phyloP scores from a whole-genome alignment of 23 red algal genomes.

The Gracilaria gracilis region DNA sequence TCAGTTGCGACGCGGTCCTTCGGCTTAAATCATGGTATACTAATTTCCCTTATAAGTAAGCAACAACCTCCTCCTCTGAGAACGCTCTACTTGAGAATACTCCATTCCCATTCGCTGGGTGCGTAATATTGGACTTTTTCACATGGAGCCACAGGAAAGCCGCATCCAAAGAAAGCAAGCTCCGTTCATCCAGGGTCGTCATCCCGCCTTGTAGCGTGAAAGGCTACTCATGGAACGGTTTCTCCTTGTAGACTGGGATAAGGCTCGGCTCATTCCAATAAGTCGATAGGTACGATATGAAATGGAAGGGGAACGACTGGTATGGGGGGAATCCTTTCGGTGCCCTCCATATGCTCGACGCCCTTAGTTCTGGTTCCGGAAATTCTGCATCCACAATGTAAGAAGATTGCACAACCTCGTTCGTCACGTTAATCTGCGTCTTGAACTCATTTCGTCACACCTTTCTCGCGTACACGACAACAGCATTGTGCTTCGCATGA shows the following conservation, averaged over 20 bases:
- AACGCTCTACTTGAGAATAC: neutral
- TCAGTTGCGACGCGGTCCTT: no score
- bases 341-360: neutral
- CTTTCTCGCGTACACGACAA: no score
- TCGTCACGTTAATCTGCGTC: no score
- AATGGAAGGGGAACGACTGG: neutral
- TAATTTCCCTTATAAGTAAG: no score
- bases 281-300: neutral
- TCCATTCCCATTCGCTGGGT: neutral
- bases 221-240: neutral
- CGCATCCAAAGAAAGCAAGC: neutral
- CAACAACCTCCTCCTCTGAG: neutral
- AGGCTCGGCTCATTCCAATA: neutral
- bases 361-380: no score
- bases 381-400: no score
- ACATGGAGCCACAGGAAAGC: no score
- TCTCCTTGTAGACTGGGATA: neutral
- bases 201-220: neutral
- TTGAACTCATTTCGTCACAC: no score
- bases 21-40: no score
- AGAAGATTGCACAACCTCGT: no score
- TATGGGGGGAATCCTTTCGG: neutral
- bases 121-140: neutral
- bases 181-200: neutral
- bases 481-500: no score